phyloP scores from a whole-genome alignment of 176 grass and related monocot species.

The Oryza meyeriana region DNA sequence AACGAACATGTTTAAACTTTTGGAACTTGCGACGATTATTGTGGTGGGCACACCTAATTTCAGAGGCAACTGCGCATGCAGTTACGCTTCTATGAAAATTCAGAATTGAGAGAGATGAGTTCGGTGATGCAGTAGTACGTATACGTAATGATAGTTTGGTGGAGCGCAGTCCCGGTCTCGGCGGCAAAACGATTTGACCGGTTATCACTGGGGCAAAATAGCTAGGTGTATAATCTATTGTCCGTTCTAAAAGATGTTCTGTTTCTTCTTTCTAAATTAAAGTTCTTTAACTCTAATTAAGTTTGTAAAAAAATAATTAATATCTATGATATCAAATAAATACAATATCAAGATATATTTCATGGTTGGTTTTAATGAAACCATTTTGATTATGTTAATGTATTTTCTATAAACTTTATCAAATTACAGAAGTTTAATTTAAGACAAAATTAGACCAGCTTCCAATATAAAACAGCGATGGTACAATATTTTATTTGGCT shows the following conservation, averaged over 20 bases:
- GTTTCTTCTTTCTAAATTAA: no score
- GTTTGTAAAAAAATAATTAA: no score
- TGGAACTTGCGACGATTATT: neutral
- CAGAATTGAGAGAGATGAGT: neutral
- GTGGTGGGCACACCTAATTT: conserved; percentile 4
- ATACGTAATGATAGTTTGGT: conserved; percentile 3
- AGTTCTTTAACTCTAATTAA: no score
- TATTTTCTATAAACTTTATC: no score
- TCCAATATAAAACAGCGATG: no score
- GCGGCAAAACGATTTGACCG: conserved; percentile 22
- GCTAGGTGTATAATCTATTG: neutral
- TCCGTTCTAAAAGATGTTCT: no score
- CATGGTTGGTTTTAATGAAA: no score
- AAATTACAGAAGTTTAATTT: no score
- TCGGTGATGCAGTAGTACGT: neutral
- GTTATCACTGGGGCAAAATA: neutral
- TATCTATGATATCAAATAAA: no score
- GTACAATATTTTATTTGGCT: neutral
- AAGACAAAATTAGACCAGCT: no score
- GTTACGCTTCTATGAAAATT: neutral
- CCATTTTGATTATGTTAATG: no score
- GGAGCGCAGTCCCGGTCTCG: conserved; percentile 16
- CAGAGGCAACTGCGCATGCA: neutral
- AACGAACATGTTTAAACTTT: neutral
- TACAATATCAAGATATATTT: no score